phyloP scores from a whole-genome alignment of 208 protist species.

The Histomonas meleagridis region DNA sequence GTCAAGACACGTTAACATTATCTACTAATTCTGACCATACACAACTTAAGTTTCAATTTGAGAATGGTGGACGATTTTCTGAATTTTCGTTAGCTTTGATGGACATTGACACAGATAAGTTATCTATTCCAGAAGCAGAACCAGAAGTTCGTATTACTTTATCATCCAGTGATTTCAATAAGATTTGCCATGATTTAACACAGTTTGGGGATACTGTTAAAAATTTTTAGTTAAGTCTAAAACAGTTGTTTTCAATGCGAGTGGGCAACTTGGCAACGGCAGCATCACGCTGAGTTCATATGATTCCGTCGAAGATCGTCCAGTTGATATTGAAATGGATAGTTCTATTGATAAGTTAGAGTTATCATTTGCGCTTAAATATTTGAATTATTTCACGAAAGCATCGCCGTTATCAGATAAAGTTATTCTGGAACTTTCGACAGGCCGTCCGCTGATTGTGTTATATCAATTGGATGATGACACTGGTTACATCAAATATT shows the following conservation, averaged over 20 bases:
- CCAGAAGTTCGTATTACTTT: not conserved
- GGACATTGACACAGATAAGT: not conserved
- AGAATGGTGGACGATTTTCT: not conserved
- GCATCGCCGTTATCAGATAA: not conserved
- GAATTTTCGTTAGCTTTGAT: constrained; percentile 1
- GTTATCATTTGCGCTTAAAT: constrained; percentile 10
- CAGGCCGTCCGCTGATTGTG: not conserved
- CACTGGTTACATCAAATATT: constrained; percentile 20
- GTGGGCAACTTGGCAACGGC: not conserved
- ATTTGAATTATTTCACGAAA: constrained; percentile 30
- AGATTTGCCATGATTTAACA: not conserved
- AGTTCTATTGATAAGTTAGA: not conserved
- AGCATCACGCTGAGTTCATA: not conserved
- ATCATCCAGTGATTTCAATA: not conserved
- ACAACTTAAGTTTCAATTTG: not conserved
- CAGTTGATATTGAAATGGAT: not conserved
- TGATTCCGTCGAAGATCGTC: not conserved
- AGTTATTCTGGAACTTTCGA: not conserved
- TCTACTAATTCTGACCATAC: not conserved
- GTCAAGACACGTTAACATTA: not conserved
- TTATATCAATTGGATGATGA: not conserved
- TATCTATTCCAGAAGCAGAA: not conserved
- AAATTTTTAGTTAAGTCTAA: not conserved
- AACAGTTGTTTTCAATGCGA: not conserved
- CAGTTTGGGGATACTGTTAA: constrained; percentile 26